These are phyloP conservation scores for Candida boidinii DNA, from an alignment of 805 yeast genomes.

Conservation along the genomic window DNA sequence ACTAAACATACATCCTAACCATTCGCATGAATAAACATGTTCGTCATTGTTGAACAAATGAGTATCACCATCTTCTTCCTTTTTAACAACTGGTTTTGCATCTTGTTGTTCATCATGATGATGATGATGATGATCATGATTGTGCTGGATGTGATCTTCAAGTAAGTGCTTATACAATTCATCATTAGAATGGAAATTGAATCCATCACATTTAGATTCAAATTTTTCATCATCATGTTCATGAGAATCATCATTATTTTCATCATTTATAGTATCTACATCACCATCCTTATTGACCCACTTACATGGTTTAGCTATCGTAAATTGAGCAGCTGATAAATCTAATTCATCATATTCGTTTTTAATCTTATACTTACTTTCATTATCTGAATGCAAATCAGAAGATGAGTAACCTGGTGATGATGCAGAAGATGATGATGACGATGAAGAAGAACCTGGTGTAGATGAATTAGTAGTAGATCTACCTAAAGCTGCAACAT, in stretches of 20 bases:
- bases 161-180: conserved; percentile 41
- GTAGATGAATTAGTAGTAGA: conserved; percentile 3
- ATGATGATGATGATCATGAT: background rate
- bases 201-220: background rate
- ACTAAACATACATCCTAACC: conserved; percentile 62
- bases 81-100: background rate
- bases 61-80: background rate
- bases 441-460: conserved; percentile 5
- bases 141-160: conserved; percentile 36
- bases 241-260: conserved; percentile 20
- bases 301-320: too few species aligned
- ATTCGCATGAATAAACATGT: conserved; percentile 47
- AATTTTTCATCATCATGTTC: background rate
- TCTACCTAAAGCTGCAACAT: background rate
- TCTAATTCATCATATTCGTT: background rate
- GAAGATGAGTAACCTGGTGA: background rate
- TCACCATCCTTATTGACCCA: background rate
- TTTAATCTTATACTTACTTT: conserved; percentile 23
- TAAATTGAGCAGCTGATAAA: too few species aligned
- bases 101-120: background rate
- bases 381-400: conserved; percentile 11
- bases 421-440: conserved; percentile 8
- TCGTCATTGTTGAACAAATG: conserved; percentile 19
- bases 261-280: conserved; percentile 35
- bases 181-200: conserved; percentile 17